Evolutionary conservation across 2,329 filamentous ascomycete species (phyloP).

Genomic region (Cladorrhinum sp.): DNA sequence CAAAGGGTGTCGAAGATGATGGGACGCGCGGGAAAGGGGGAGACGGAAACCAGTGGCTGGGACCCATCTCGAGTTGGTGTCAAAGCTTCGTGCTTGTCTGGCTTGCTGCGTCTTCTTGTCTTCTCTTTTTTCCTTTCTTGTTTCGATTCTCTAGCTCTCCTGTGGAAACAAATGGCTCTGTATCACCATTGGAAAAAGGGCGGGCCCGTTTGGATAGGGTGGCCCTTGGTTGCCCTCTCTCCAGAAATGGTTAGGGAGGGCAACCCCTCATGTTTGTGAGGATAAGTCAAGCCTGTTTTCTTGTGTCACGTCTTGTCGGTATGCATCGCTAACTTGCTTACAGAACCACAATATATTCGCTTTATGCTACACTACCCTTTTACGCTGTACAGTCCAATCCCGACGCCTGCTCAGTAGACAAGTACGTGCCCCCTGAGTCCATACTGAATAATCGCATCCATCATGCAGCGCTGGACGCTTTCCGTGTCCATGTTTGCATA

Average conservation of each 20-base stretch:
- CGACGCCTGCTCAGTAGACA: no score
- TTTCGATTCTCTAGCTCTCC: constrained; percentile 17
- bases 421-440: no score
- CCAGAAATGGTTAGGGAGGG: constrained; percentile 49
- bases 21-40: constrained; percentile 14
- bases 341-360: no score
- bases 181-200: constrained; percentile 37
- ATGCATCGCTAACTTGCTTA: constrained; percentile 29
- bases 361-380: no score
- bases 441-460: no score
- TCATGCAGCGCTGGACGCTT: no score
- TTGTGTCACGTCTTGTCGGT: not conserved
- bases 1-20: constrained; percentile 21
- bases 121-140: constrained; percentile 10
- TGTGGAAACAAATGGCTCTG: no score
- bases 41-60: constrained; percentile 42
- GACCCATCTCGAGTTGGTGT: constrained; percentile 92
- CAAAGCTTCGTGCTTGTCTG: constrained; percentile 92
- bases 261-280: constrained; percentile 44
- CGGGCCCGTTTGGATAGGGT: constrained; percentile 35
- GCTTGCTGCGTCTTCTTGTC: constrained; percentile 30
- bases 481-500: no score
- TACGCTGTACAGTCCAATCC: no score
- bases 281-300: constrained; percentile 45
- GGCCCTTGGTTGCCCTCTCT: constrained; percentile 48